Percentiles rank a stretch among this genome's conserved stretches.
phyloP scores from a whole-genome alignment of 1,284 basidiomycete genomes.

The Xanthoconium separans region DNA sequence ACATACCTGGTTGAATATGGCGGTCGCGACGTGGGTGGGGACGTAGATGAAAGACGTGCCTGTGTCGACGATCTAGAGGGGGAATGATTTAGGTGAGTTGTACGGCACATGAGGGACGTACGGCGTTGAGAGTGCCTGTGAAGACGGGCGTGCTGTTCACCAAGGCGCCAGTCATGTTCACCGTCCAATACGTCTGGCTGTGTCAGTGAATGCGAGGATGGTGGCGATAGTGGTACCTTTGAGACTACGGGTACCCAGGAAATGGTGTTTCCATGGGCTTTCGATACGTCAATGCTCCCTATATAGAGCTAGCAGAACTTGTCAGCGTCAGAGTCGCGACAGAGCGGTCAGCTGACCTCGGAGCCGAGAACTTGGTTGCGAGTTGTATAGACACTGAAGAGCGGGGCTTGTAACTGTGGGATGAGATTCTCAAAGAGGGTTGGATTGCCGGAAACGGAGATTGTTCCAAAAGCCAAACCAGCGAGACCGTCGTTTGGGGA shows the following conservation, averaged over 20 bases:
- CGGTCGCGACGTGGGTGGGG: slow-evolving; percentile 37
- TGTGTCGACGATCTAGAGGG: slow-evolving; percentile 54
- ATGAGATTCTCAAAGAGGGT: slow-evolving; percentile 68
- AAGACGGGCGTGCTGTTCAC: slow-evolving; percentile 30
- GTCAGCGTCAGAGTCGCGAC: background rate
- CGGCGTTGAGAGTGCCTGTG: slow-evolving; percentile 36
- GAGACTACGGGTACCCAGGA: slow-evolving; percentile 55
- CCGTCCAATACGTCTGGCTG: slow-evolving; percentile 55
- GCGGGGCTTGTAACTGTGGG: slow-evolving; percentile 39
- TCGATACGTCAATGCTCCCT: slow-evolving; percentile 55
- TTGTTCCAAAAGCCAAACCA: slow-evolving; percentile 58
- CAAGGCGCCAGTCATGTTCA: slow-evolving; percentile 43
- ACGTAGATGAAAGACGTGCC: slow-evolving; percentile 61
- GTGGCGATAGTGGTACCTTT: slow-evolving; percentile 32
- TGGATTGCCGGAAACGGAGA: slow-evolving; percentile 43
- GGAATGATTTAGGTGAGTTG: background rate
- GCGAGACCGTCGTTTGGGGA: slow-evolving; percentile 53
- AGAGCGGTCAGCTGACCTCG: slow-evolving; percentile 36
- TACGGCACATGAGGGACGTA: slow-evolving; percentile 24
- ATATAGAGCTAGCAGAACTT: slow-evolving; percentile 46
- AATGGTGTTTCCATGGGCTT: slow-evolving; percentile 41
- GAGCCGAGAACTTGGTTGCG: slow-evolving; percentile 47
- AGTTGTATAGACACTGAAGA: slow-evolving; percentile 59
- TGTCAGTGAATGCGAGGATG: background rate
- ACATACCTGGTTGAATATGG: slow-evolving; percentile 44